Percentiles rank a stretch among this genome's conserved stretches.
Conservation (phyloP, 2,329 filamentous ascomycete species). For the Colletotrichum sp. region DNA sequence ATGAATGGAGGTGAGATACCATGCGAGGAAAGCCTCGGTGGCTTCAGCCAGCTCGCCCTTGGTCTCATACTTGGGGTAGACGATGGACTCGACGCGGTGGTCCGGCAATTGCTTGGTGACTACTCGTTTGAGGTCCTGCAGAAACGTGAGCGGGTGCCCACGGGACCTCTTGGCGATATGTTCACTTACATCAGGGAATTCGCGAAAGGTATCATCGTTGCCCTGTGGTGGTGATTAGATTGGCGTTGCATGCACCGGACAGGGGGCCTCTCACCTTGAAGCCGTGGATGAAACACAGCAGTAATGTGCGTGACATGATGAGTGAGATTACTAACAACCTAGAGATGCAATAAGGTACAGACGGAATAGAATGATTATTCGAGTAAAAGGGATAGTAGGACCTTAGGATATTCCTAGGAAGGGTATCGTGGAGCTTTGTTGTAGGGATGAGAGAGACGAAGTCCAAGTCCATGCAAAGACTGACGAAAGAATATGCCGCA, state of each 20-base stretch:
- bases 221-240: slow-evolving; percentile 48
- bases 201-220: slow-evolving; percentile 70
- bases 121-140: slow-evolving; percentile 59
- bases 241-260: rapidly evolving
- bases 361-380: background rate
- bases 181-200: slow-evolving; percentile 60
- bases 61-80: slow-evolving; percentile 78
- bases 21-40: slow-evolving; percentile 49
- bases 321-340: slow-evolving; percentile 17
- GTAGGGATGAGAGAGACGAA: background rate
- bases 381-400: background rate
- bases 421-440: background rate
- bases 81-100: slow-evolving; percentile 63
- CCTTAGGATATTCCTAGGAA: background rate
- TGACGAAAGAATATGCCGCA: background rate
- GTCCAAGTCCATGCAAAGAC: background rate
- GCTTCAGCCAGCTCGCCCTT: slow-evolving; percentile 66
- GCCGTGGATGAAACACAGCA: slow-evolving; percentile 78
- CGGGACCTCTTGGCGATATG: background rate
- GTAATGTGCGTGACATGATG: slow-evolving; percentile 56
- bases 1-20: slow-evolving; percentile 27
- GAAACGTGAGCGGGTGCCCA: background rate
- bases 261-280: slow-evolving; percentile 60
- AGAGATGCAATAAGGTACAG: background rate
- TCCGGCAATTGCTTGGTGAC: slow-evolving; percentile 65